These are phyloP conservation scores for Phytophthora kernoviae DNA, from an alignment of 352 stramenopile genomes.

Conservation along the genomic window DNA sequence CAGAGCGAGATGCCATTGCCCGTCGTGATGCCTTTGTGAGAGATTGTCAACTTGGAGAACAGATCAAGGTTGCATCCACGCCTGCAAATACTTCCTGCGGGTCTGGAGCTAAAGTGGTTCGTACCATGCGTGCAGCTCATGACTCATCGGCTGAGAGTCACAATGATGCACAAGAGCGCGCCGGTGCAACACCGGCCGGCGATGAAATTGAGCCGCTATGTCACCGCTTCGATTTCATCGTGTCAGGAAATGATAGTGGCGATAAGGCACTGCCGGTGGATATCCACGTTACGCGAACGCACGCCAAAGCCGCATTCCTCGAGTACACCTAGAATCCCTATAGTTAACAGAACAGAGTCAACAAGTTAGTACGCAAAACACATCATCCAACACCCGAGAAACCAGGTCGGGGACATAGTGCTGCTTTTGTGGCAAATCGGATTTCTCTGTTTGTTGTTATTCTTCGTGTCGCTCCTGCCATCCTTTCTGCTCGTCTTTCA, in stretches of 20 bases:
- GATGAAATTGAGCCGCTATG: constrained; percentile 31
- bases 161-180: neutral
- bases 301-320: constrained; percentile 38
- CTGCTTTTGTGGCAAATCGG: constrained; percentile 3
- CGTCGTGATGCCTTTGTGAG: constrained; percentile 44
- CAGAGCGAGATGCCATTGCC: constrained; percentile 25
- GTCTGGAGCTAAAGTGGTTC: constrained; percentile 49
- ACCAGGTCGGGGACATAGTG: neutral
- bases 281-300: neutral
- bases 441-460: constrained; percentile 1
- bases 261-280: constrained; percentile 17
- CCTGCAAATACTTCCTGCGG: constrained; percentile 53
- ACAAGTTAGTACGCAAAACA: neutral
- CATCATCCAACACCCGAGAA: neutral
- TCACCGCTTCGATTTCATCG: constrained; percentile 49
- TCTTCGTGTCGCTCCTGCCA: neutral
- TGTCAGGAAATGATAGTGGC: constrained; percentile 14
- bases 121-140: constrained; percentile 43
- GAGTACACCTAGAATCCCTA: constrained; percentile 31
- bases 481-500: constrained; percentile 4
- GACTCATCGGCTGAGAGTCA: constrained; percentile 10
- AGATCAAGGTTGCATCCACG: constrained; percentile 42
- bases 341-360: constrained; percentile 1
- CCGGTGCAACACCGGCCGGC: neutral
- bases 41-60: constrained; percentile 60